Evolutionary conservation across 306 rosid genomes (phyloP).

Genomic region (Acacia confusa): DNA sequence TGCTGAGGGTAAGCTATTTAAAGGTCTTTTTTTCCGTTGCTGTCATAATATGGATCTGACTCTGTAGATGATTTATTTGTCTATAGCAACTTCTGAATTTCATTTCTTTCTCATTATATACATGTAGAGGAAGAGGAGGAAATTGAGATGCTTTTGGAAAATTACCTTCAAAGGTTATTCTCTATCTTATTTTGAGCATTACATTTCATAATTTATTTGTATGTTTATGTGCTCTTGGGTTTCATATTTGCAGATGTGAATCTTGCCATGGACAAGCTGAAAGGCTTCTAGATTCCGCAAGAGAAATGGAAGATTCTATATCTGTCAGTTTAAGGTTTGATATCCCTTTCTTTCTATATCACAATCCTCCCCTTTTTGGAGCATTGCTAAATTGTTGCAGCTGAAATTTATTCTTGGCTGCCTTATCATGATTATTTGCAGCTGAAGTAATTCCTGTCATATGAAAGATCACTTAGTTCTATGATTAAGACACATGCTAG

Average conservation of each 20-base stretch:
- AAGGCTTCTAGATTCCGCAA: slow-evolving; percentile 97
- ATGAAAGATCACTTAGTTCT: slow-evolving; percentile 4
- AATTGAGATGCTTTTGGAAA: slow-evolving; percentile 99
- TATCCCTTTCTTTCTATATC: not conserved
- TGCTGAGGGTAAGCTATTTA: slow-evolving; percentile 68
- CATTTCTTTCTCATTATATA: slow-evolving; percentile 30
- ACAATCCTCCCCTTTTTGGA: not conserved
- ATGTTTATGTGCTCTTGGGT: slow-evolving; percentile 3
- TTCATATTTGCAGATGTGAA: slow-evolving; percentile 71
- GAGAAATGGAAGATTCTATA: slow-evolving; percentile 99
- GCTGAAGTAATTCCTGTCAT: not conserved
- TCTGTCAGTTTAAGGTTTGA: slow-evolving; percentile 90
- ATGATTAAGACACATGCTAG: not conserved
- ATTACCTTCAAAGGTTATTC: slow-evolving; percentile 91
- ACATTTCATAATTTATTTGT: slow-evolving; percentile 19
- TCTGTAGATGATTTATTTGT: not conserved
- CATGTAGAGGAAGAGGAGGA: slow-evolving; percentile 96
- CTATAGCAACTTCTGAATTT: slow-evolving; percentile 15
- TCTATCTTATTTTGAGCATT: slow-evolving; percentile 29
- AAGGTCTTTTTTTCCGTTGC: slow-evolving; percentile 17
- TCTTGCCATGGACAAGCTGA: slow-evolving; percentile 99
- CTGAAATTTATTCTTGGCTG: not conserved
- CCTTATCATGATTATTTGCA: not conserved
- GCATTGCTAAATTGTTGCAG: not conserved
- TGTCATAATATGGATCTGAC: slow-evolving; percentile 20